These are phyloP conservation scores for Agrocybe pediades DNA, from an alignment of 768 basidiomycete genomes.

Conservation along the genomic window DNA sequence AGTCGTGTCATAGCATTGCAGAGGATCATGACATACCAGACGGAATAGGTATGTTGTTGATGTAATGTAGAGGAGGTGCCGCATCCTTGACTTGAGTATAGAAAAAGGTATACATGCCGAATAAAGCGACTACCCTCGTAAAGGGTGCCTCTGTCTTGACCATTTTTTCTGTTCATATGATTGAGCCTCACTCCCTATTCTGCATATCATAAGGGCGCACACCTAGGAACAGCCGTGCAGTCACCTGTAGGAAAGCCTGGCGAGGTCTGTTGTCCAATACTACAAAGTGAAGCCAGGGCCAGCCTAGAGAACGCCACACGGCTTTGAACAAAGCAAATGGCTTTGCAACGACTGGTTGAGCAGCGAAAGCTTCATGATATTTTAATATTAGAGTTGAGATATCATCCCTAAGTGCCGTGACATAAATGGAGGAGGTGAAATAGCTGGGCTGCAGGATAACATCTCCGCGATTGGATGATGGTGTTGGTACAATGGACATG, in stretches of 20 bases:
- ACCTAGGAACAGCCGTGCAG: constrained; percentile 71
- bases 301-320: constrained; percentile 67
- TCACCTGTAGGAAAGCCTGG: constrained; percentile 59
- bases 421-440: constrained; percentile 78
- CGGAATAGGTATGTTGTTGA: constrained; percentile 63
- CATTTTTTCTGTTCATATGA: constrained; percentile 50
- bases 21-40: constrained; percentile 42
- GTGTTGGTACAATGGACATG: constrained; percentile 42
- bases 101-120: constrained; percentile 72
- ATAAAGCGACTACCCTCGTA: constrained; percentile 60
- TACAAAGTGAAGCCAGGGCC: constrained; percentile 77
- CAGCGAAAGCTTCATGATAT: constrained; percentile 51
- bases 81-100: constrained; percentile 63
- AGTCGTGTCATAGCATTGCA: constrained; percentile 4
- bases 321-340: constrained; percentile 75
- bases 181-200: neutral
- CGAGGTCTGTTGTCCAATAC: constrained; percentile 70
- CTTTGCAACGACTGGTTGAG: constrained; percentile 26
- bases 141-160: constrained; percentile 51
- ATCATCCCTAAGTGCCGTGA: constrained; percentile 65
- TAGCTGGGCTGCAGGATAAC: constrained; percentile 71
- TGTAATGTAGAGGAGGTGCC: constrained; percentile 47
- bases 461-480: constrained; percentile 61
- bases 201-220: constrained; percentile 14
- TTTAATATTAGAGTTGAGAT: constrained; percentile 51